Percentiles rank a stretch among this genome's conserved stretches.
phyloP scores from a whole-genome alignment of 106 monocot species.

The Gastrodia elata region DNA sequence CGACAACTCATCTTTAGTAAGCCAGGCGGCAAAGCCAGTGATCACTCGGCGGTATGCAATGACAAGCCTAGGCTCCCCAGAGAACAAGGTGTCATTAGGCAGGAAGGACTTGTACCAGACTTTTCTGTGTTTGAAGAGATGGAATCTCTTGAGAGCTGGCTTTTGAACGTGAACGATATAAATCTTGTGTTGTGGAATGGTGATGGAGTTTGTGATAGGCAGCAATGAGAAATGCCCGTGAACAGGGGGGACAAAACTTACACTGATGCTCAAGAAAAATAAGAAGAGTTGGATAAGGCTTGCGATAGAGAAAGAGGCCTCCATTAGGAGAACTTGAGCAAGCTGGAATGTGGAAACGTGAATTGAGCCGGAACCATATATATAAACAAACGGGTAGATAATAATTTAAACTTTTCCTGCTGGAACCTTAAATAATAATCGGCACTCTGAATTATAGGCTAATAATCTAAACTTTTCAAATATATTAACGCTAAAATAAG shows the following conservation, averaged over 20 bases:
- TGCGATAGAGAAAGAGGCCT: background rate
- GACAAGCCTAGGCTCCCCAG: conserved; percentile 10
- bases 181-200: background rate
- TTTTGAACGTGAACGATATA: conserved; percentile 4
- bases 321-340: background rate
- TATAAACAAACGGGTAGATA: too few species aligned
- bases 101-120: background rate
- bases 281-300: background rate
- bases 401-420: too few species aligned
- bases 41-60: conserved; percentile 18
- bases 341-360: too few species aligned
- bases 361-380: too few species aligned
- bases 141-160: background rate
- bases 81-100: background rate
- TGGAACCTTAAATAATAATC: too few species aligned
- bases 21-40: conserved; percentile 7
- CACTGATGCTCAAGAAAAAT: too few species aligned
- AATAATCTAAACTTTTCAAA: too few species aligned
- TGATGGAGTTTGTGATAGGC: background rate
- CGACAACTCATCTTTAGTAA: background rate
- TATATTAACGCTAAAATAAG: too few species aligned
- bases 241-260: background rate
- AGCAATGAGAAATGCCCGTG: background rate
- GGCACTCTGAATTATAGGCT: too few species aligned
- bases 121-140: conserved; percentile 4